Conservation (phyloP, 768 basidiomycete species). For the Lactarius tabidus region DNA sequence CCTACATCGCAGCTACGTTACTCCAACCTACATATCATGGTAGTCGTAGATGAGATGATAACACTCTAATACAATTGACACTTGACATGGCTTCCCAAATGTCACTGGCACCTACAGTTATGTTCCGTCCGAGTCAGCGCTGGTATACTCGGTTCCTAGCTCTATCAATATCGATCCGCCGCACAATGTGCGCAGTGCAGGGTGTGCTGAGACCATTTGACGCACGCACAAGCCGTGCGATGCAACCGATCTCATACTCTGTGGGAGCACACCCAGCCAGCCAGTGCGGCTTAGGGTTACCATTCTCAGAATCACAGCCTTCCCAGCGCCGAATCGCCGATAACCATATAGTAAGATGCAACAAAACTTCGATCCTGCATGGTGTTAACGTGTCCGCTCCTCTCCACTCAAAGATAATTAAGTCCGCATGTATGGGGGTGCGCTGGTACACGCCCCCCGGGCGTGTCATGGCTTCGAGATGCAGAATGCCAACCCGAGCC, state of each 20-base stretch:
- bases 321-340: constrained; percentile 2
- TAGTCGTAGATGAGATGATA: too few species aligned
- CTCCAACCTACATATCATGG: too few species aligned
- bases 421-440: constrained; percentile 11
- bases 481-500: not conserved
- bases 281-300: constrained; percentile 20
- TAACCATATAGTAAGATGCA: not conserved
- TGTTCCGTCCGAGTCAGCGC: constrained; percentile 17
- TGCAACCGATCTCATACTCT: constrained; percentile 1
- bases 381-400: constrained; percentile 3
- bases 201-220: constrained; percentile 4
- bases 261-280: not conserved
- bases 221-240: not conserved
- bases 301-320: not conserved
- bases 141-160: not conserved
- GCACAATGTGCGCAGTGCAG: not conserved
- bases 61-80: not conserved
- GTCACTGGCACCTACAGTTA: not conserved
- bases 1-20: too few species aligned
- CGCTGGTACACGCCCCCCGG: constrained; percentile 6
- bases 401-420: not conserved
- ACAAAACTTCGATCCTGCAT: not conserved
- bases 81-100: not conserved
- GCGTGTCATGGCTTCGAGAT: constrained; percentile 12
- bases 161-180: not conserved